Conservation (phyloP, 2,329 filamentous ascomycete species). For the Paraphoma chrysanthemicola region DNA sequence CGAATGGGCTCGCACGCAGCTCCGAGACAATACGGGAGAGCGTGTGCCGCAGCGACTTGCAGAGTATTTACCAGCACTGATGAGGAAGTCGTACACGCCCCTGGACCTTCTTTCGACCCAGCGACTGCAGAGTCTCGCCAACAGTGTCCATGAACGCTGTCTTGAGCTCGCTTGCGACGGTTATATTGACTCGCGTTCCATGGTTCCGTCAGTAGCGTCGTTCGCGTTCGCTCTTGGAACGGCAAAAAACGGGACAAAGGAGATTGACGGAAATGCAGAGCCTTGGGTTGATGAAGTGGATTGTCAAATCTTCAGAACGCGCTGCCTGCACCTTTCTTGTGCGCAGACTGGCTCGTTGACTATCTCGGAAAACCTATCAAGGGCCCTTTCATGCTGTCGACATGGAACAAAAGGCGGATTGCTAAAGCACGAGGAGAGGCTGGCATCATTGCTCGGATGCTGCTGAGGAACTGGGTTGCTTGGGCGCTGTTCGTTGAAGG, state of each 20-base stretch:
- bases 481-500: conserved; percentile 20
- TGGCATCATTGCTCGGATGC: not conserved
- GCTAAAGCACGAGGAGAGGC: not conserved
- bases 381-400: conserved; percentile 6
- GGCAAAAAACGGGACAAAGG: conserved; percentile 13
- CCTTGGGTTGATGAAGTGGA: conserved; percentile 10
- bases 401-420: not conserved
- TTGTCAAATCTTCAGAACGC: conserved; percentile 9
- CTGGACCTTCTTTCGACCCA: conserved; percentile 2
- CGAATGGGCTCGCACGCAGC: conserved; percentile 6
- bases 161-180: conserved; percentile 5
- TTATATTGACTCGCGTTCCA: conserved; percentile 5
- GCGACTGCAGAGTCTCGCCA: not conserved
- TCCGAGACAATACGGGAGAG: conserved; percentile 4
- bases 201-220: conserved; percentile 8
- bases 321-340: conserved; percentile 22
- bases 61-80: conserved; percentile 3
- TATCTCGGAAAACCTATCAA: conserved; percentile 6
- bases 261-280: not conserved
- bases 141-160: not conserved
- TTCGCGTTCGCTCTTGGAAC: conserved; percentile 7
- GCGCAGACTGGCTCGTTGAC: conserved; percentile 14
- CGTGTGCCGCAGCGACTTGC: conserved; percentile 2
- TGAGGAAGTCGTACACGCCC: not conserved
- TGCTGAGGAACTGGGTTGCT: conserved; percentile 22